Base-by-base conservation (phyloP, 164 flowering plant species). In the Magnolia changhungtana region DNA sequence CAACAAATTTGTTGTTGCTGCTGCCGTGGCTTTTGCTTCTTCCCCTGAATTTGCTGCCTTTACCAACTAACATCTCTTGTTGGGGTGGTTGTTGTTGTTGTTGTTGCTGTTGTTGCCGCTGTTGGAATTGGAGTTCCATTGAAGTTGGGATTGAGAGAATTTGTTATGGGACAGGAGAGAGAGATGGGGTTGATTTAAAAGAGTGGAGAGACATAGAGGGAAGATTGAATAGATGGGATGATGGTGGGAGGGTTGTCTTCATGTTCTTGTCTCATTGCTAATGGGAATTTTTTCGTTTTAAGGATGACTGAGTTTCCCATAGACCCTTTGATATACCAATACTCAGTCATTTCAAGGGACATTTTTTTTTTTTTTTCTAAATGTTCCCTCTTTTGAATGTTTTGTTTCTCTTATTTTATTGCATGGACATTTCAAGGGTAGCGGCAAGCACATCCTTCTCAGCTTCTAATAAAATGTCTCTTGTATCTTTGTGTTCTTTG, bases 51-150 rank as follows among this genome's bases (percentile, higher is more conserved):
- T 85, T 89, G 78, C 71, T 80, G 14, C 59, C 75, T 78, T 79
- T 87, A 73, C 67, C 71, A 1, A 63, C 59, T 70, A 86, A 79
- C 64, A 58, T 78, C 66, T 63, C 71, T 16, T 75, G 72, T 50
- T 49, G 27, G 68, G 67, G 31, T 69, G 31, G 74, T 21, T 64
- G 63, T 69, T 71, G 45, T 71, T 45, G 75, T 21, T 81, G 69
- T 7, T 45, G 78, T 51, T n/a, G 67, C 5, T 2, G 67, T 8
- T 21, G 67, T 66, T 67, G 27, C 66, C 21, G 76, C 23, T 79
- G 72, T 3, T 64, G 80, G 79, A 87, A 87, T 4, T 89, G 89
- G 75, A 89, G 83, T 68, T 90, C 92, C 93, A 90, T 91, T 69
- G 73, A n/a, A 68, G 73, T 18, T 10, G 18, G 45, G 63, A 8